A percentile compares a stretch with the other conserved stretches of the same genome.
Conservation (phyloP, 2,329 filamentous ascomycete species). For the Lithohypha guttulata region DNA sequence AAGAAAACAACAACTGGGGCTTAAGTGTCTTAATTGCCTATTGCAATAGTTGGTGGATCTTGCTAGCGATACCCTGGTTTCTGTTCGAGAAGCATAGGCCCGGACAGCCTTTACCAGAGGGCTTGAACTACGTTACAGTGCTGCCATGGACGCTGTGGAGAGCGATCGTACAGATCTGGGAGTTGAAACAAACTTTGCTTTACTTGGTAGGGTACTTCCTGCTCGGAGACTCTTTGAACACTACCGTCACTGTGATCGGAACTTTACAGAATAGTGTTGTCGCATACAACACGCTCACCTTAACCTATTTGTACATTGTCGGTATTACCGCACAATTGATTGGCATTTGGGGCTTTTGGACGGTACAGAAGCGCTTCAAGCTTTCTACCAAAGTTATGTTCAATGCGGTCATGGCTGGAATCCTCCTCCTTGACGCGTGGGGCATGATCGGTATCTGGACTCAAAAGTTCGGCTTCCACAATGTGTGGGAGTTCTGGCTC, state of each 20-base stretch:
- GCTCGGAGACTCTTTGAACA: constrained; percentile 59
- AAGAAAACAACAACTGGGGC: constrained; percentile 55
- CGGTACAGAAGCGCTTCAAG: constrained; percentile 47
- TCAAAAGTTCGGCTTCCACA: constrained; percentile 42
- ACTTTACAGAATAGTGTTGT: constrained; percentile 57
- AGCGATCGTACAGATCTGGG: constrained; percentile 50
- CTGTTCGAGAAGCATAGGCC: constrained; percentile 53
- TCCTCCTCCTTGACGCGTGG: constrained; percentile 49
- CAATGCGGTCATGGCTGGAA: constrained; percentile 50
- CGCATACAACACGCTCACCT: constrained; percentile 51
- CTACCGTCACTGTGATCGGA: constrained; percentile 56
- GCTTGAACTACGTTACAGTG: constrained; percentile 41
- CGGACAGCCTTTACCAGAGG: constrained; percentile 41
- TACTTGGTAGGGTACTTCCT: constrained; percentile 47
- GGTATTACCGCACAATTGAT: constrained; percentile 53
- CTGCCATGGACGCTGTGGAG: constrained; percentile 53
- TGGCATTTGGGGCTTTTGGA: constrained; percentile 54
- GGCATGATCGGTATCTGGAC: constrained; percentile 50
- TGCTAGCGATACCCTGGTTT: constrained; percentile 57
- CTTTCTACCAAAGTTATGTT: constrained; percentile 60
- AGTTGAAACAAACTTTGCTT: constrained; percentile 53
- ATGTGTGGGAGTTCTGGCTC: constrained; percentile 43
- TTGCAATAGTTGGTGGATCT: constrained; percentile 52
- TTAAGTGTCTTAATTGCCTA: constrained; percentile 56
- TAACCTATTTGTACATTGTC: constrained; percentile 57